phyloP scores from a whole-genome alignment of 2,329 filamentous ascomycete genomes.

The Chaetomium olivaceum region DNA sequence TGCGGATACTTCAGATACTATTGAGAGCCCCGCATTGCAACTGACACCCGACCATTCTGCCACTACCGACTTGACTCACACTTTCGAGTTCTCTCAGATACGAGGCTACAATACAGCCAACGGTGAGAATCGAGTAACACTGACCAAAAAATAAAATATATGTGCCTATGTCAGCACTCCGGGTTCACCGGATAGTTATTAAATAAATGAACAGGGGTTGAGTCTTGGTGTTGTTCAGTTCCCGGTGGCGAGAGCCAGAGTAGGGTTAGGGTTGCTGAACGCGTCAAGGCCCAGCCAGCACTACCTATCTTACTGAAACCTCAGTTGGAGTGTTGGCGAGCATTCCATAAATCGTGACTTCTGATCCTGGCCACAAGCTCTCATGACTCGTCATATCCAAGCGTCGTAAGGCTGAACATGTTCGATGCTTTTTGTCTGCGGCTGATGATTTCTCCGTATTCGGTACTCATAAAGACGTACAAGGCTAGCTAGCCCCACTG shows the following conservation, averaged over 20 bases:
- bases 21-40: not conserved
- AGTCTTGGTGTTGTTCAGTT: too few relatives aligned
- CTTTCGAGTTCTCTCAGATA: not conserved
- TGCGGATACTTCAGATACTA: not conserved
- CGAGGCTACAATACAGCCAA: not conserved
- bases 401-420: not conserved
- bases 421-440: not conserved
- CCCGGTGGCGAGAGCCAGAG: not conserved
- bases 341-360: not conserved
- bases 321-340: not conserved
- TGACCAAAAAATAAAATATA: not conserved
- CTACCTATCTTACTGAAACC: too few relatives aligned
- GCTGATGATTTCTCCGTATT: not conserved
- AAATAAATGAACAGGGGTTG: not conserved
- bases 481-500: not conserved
- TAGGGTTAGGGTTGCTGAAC: not conserved
- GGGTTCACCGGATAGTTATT: not conserved
- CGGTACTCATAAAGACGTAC: too few relatives aligned
- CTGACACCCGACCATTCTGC: not conserved
- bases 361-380: not conserved
- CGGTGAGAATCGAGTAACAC: not conserved
- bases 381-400: not conserved
- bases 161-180: not conserved
- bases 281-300: not conserved
- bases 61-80: too few relatives aligned